A percentile compares a stretch with the other conserved stretches of the same genome.
Evolutionary conservation across 768 basidiomycete genomes (phyloP).

Genomic region (Pulveroboletus ravenelii): DNA sequence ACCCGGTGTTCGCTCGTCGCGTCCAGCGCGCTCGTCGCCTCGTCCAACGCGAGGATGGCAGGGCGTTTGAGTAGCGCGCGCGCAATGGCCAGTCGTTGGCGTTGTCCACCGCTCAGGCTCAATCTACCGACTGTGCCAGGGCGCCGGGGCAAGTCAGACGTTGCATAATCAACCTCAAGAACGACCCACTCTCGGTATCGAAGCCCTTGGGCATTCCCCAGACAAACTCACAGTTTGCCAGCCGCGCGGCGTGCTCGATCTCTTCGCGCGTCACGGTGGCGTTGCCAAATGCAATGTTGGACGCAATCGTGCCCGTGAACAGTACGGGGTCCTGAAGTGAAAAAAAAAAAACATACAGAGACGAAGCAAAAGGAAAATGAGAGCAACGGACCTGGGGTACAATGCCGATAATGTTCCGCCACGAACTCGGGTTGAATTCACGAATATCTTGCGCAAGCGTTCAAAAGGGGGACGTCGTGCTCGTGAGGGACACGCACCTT

Average conservation of each 20-base stretch:
- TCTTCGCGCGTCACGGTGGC: slow-evolving; percentile 70
- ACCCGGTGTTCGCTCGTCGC: slow-evolving; percentile 84
- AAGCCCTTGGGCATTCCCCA: slow-evolving; percentile 93
- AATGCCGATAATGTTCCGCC: slow-evolving; percentile 87
- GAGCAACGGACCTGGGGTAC: slow-evolving; percentile 65
- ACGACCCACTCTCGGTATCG: slow-evolving; percentile 76
- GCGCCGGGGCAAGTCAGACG: not conserved
- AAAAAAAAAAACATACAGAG: not conserved
- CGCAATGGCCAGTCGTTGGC: slow-evolving; percentile 78
- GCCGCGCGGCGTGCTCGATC: slow-evolving; percentile 81
- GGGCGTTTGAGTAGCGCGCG: slow-evolving; percentile 88
- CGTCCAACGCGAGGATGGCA: slow-evolving; percentile 81
- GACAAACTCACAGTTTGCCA: slow-evolving; percentile 95
- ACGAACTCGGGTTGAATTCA: slow-evolving; percentile 78
- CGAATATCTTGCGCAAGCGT: slow-evolving; percentile 57
- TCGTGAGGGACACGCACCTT: slow-evolving; percentile 45
- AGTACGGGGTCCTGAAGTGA: slow-evolving; percentile 62
- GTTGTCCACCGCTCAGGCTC: slow-evolving; percentile 58
- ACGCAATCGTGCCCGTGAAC: slow-evolving; percentile 90
- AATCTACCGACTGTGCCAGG: slow-evolving; percentile 22
- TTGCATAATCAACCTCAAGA: too few species aligned
- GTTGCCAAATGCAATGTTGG: slow-evolving; percentile 90
- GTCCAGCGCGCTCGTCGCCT: slow-evolving; percentile 86
- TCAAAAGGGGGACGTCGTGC: not conserved
- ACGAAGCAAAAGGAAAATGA: too few species aligned